Conservation (phyloP, 1,139 yeast genomes). For the Wickerhamomyces sp. region DNA sequence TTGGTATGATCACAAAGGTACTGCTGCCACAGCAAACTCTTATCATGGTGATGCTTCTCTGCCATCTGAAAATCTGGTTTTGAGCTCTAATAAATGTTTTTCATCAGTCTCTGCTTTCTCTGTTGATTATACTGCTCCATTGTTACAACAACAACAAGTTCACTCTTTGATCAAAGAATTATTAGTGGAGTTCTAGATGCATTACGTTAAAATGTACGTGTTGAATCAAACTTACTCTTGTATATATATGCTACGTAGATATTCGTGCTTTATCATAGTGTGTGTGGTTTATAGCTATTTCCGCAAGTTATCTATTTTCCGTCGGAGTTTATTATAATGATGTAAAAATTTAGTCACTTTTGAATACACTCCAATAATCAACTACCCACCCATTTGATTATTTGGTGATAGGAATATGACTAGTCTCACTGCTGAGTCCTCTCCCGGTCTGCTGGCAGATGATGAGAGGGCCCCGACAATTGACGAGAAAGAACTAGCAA, state of each 20-base stretch:
- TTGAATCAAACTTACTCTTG: no score
- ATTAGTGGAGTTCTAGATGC: constrained; percentile 5
- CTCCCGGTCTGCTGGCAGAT: background rate
- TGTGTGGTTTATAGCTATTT: no score
- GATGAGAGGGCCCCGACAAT: background rate
- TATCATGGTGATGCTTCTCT: constrained; percentile 18
- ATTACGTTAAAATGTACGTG: no score
- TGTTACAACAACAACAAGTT: constrained; percentile 12
- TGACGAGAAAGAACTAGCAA: background rate
- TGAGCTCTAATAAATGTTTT: constrained; percentile 11
- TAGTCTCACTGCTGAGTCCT: background rate
- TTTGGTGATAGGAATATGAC: no score
- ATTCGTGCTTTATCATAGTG: no score
- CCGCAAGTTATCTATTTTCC: no score
- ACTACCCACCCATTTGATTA: no score
- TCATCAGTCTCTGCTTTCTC: constrained; percentile 19
- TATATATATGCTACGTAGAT: no score
- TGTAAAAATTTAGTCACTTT: no score
- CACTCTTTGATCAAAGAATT: constrained; percentile 10
- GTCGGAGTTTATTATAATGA: no score
- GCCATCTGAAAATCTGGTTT: constrained; percentile 18
- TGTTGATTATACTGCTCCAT: constrained; percentile 23
- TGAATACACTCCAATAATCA: no score
- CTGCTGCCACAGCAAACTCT: constrained; percentile 12
- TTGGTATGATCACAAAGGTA: constrained; percentile 6